These are phyloP conservation scores for Helotiales sp. DNA, from an alignment of 2,329 filamentous ascomycete species.

Conservation along the genomic window DNA sequence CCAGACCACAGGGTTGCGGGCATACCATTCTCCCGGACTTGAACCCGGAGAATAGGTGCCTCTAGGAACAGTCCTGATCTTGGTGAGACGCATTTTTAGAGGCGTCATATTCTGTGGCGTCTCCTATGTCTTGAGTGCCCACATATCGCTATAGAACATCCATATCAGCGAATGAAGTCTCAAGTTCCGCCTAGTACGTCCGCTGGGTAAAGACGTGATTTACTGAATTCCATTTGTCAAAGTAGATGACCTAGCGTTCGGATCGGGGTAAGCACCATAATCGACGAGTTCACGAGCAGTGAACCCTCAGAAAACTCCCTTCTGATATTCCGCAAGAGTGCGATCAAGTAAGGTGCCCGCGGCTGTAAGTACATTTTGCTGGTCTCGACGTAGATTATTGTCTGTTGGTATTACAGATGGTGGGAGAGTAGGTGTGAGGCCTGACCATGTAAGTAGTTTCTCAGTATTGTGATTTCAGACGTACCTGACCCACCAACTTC, in stretches of 20 bases:
- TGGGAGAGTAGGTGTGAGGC: not conserved
- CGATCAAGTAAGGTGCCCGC: not conserved
- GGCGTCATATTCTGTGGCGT: no score
- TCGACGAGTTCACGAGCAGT: constrained; percentile 1
- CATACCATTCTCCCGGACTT: not conserved
- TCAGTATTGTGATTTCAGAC: not conserved
- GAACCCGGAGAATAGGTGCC: not conserved
- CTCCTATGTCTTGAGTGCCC: not conserved
- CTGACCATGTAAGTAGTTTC: not conserved
- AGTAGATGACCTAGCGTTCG: not conserved
- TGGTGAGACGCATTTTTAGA: no score
- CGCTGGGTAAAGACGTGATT: not conserved
- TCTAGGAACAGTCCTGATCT: not conserved
- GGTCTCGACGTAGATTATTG: no score
- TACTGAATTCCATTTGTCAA: not conserved
- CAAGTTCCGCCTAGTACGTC: no score
- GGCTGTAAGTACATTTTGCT: no score
- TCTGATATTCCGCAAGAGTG: not conserved
- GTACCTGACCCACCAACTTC: not conserved
- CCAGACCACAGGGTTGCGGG: constrained; percentile 6
- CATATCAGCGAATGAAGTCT: not conserved
- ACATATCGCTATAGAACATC: not conserved
- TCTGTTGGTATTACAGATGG: not conserved
- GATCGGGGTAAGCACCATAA: constrained; percentile 2
- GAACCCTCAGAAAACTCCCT: not conserved